These are phyloP conservation scores for Betula pendula DNA, from an alignment of 306 rosid genomes.

Conservation along the genomic window DNA sequence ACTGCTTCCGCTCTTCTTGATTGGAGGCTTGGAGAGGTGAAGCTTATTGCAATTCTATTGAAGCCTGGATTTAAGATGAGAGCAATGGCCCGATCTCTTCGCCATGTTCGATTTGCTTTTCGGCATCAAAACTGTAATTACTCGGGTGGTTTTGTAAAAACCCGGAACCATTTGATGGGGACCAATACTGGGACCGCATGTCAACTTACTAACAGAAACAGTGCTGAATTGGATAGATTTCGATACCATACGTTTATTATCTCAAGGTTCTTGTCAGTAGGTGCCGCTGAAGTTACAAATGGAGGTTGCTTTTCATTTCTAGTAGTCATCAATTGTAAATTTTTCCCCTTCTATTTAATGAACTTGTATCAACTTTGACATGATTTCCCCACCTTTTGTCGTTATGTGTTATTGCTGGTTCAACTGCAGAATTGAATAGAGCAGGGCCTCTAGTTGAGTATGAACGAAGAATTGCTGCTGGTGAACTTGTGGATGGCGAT, in stretches of 20 bases:
- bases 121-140: slow-evolving; percentile 36
- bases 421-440: slow-evolving; percentile 43
- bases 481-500: slow-evolving; percentile 90
- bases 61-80: slow-evolving; percentile 57
- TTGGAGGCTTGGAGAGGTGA: slow-evolving; percentile 23
- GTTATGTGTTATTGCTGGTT: slow-evolving; percentile 30
- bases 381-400: slow-evolving; percentile 8
- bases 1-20: slow-evolving; percentile 17
- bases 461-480: slow-evolving; percentile 73
- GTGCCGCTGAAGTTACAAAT: slow-evolving; percentile 45
- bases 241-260: slow-evolving; percentile 27
- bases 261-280: slow-evolving; percentile 55
- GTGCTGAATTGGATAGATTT: slow-evolving; percentile 31
- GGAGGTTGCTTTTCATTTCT: slow-evolving; percentile 50
- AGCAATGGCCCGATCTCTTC: slow-evolving; percentile 47
- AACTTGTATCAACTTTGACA: neutral
- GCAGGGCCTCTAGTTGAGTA: slow-evolving; percentile 95
- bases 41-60: slow-evolving; percentile 5
- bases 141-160: slow-evolving; percentile 32
- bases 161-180: slow-evolving; percentile 33
- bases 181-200: slow-evolving; percentile 35
- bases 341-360: neutral
- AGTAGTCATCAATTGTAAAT: neutral
- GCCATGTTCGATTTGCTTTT: slow-evolving; percentile 39
- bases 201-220: slow-evolving; percentile 32